Evolutionary conservation across 2,329 filamentous ascomycete species (phyloP), one percentile per base, ranked within the genome.

Genomic region (Orbilia quercus): DNA sequence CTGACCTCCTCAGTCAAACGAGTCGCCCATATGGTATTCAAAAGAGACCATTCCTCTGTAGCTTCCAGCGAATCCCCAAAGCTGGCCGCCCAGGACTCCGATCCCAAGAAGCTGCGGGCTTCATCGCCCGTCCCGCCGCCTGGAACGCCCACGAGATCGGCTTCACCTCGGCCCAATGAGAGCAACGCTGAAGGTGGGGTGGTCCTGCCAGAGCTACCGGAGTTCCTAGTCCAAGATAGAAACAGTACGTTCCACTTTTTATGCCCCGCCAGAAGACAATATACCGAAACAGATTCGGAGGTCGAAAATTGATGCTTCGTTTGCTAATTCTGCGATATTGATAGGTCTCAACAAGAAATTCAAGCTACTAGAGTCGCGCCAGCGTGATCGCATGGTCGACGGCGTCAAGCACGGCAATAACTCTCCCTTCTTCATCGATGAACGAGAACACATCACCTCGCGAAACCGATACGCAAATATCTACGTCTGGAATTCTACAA

Each of bases 401-500:
- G 54, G 60, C 31, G n/a, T 57, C 25, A 53, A 55, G 34, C 11
- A 66, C 25, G 55, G 60, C 18, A 23, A 28, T 9, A 38, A 55
- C 28, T 73, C 69, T 14, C 60, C 62, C 16, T 73, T 73, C 69
- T 73, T 66, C n/a, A 57, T 78, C 42, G 74, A 76, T 42, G 69
- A 77, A 34, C 59, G 75, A n/a, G 44, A 63, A 14, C 75, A 77
- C 44, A 74, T 75, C 44, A 59, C 40, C 50, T 60, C 63, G 20
- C 75, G 77, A 60, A 78, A 98, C 81, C 89, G 95, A 63, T 99
- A 98, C 81, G 80, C 84, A 60, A 96, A 98, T 79, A 91, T 99
- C 75, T 90, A 93, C 79, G 92, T 93, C 0, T 99, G 91, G 88
- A 89, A 90, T 74, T 88, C 91, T 79, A 96, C 96, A 79, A 88